phyloP scores from a whole-genome alignment of 148 eudicot species.

The Cornus florida region DNA sequence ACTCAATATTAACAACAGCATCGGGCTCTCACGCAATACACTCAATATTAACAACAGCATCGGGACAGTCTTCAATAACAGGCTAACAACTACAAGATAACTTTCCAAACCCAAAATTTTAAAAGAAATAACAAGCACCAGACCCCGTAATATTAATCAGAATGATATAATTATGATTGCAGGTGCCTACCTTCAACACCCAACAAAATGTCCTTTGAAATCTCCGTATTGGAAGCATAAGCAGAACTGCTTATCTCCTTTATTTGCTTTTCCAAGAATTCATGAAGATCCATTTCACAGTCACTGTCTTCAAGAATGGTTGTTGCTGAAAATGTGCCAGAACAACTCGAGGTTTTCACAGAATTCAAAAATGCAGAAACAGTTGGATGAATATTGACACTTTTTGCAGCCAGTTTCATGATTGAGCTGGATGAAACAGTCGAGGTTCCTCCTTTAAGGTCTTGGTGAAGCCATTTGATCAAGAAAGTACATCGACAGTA shows the following conservation, averaged over 20 bases:
- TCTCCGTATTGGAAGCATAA: slow-evolving; percentile 26
- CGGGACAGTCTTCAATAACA: not conserved
- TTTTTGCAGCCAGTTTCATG: slow-evolving; percentile 45
- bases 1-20: no score
- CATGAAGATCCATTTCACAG: slow-evolving; percentile 42
- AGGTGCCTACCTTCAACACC: slow-evolving; percentile 24
- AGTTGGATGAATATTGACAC: slow-evolving; percentile 43
- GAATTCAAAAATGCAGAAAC: slow-evolving; percentile 42
- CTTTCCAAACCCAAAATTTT: not conserved
- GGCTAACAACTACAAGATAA: not conserved
- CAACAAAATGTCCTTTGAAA: slow-evolving; percentile 18
- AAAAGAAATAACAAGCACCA: not conserved
- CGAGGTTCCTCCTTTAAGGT: slow-evolving; percentile 24
- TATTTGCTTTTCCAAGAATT: slow-evolving; percentile 45
- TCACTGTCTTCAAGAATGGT: slow-evolving; percentile 28
- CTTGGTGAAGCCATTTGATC: slow-evolving; percentile 48
- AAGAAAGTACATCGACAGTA: slow-evolving; percentile 60
- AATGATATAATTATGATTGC: not conserved
- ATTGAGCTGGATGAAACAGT: slow-evolving; percentile 41
- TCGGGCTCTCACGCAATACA: not conserved
- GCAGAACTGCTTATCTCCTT: slow-evolving; percentile 39
- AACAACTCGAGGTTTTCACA: slow-evolving; percentile 14
- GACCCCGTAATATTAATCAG: not conserved
- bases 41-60: not conserved
- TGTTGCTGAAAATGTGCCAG: slow-evolving; percentile 16